Conservation (phyloP, 768 basidiomycete species). For the Lentinus brumalis region DNA sequence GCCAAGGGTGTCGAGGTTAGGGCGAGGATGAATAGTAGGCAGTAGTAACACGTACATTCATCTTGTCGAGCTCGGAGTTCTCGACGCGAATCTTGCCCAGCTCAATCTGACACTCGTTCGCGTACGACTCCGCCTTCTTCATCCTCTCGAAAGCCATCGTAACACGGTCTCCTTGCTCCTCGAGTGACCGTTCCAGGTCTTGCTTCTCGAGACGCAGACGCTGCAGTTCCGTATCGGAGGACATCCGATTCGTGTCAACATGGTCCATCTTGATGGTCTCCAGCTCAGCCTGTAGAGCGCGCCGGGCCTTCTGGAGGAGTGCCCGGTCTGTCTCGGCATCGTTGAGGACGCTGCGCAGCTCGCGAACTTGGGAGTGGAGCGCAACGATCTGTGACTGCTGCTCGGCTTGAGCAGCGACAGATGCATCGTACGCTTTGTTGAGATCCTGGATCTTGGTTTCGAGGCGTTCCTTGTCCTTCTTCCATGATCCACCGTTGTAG, state of each 20-base stretch:
- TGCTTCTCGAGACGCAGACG: constrained; percentile 78
- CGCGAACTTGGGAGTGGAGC: constrained; percentile 83
- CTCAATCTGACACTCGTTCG: constrained; percentile 75
- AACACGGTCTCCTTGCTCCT: constrained; percentile 77
- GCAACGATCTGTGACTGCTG: constrained; percentile 85
- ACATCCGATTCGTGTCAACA: constrained; percentile 67
- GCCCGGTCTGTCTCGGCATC: constrained; percentile 84
- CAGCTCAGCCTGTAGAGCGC: constrained; percentile 76
- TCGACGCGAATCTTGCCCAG: constrained; percentile 77
- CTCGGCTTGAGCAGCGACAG: constrained; percentile 70
- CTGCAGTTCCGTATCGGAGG: constrained; percentile 75
- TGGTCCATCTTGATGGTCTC: constrained; percentile 79
- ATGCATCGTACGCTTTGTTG: constrained; percentile 74
- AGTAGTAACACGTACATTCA: constrained; percentile 55
- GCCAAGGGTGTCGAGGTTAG: background rate
- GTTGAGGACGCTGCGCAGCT: constrained; percentile 77
- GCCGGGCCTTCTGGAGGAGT: constrained; percentile 79
- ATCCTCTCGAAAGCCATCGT: constrained; percentile 72
- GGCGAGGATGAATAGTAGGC: background rate
- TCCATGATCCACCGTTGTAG: constrained; percentile 78
- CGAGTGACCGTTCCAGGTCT: constrained; percentile 74
- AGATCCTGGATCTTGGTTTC: constrained; percentile 81
- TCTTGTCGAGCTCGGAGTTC: constrained; percentile 77
- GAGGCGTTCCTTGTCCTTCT: constrained; percentile 84
- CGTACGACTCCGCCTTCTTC: constrained; percentile 79